Percentiles rank a stretch among this genome's conserved stretches.
Conservation (phyloP, 371 early-diverging fungal species). For the Coemansia sp. region DNA sequence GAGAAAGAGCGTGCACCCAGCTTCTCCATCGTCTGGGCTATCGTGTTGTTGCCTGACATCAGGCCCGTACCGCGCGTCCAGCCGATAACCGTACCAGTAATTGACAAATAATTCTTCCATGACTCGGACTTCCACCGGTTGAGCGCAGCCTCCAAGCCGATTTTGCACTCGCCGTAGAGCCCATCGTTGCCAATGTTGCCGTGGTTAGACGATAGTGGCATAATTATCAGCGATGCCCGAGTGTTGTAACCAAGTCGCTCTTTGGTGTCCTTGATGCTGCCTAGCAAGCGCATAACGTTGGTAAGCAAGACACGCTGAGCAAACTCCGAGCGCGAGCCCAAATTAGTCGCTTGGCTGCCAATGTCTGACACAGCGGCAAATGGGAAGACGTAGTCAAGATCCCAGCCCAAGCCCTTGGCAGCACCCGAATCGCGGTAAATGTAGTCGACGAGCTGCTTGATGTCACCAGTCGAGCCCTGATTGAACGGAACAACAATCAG, state of each 20-base stretch:
- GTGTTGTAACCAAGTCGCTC: conserved; percentile 78
- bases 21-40: conserved; percentile 69
- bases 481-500: conserved; percentile 94
- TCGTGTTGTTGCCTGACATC: conserved; percentile 89
- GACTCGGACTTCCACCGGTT: conserved; percentile 92
- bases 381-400: conserved; percentile 90
- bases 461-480: conserved; percentile 87
- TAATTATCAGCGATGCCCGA: conserved; percentile 87
- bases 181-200: conserved; percentile 94
- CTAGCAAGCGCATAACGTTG: conserved; percentile 57
- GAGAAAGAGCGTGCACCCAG: conserved; percentile 78
- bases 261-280: conserved; percentile 59
- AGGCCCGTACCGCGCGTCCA: conserved; percentile 97
- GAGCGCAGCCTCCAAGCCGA: conserved; percentile 86
- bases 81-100: conserved; percentile 92
- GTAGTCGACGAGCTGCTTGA: conserved; percentile 78
- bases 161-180: conserved; percentile 93
- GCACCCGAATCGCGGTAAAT: too few species aligned
- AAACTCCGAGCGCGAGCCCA: conserved; percentile 88
- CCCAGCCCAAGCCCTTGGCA: conserved; percentile 82
- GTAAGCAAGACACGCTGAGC: conserved; percentile 65
- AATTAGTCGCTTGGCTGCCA: conserved; percentile 81
- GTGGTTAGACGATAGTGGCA: conserved; percentile 94
- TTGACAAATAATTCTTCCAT: conserved; percentile 89
- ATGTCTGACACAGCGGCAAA: conserved; percentile 93